Evolutionary conservation across 2,329 filamentous ascomycete species (phyloP).

Genomic region (Teratosphaeriaceae sp.): DNA sequence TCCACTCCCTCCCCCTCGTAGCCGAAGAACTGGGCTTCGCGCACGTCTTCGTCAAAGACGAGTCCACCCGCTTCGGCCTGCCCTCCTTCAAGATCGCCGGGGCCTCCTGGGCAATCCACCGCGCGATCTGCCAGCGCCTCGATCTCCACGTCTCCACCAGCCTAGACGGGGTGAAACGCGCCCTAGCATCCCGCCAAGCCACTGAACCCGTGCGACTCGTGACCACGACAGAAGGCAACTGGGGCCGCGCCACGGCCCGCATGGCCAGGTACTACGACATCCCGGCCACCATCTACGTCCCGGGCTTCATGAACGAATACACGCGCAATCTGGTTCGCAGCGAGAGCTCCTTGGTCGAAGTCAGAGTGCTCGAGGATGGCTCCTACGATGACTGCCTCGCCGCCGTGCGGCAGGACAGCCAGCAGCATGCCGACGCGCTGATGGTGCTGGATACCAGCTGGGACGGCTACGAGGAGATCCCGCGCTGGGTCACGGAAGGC

Average conservation of each 20-base stretch:
- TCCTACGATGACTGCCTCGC: slow-evolving; percentile 60
- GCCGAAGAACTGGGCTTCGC: slow-evolving; percentile 53
- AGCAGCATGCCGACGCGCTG: slow-evolving; percentile 36
- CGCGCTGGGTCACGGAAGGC: slow-evolving; percentile 69
- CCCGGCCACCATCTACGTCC: slow-evolving; percentile 55
- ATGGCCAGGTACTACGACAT: slow-evolving; percentile 58
- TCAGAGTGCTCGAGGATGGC: slow-evolving; percentile 41
- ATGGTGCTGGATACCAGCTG: slow-evolving; percentile 65
- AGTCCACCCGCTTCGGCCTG: slow-evolving; percentile 60
- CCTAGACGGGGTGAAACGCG: slow-evolving; percentile 38
- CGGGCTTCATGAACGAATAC: slow-evolving; percentile 47
- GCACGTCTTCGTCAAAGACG: slow-evolving; percentile 62
- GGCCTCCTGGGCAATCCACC: slow-evolving; percentile 65
- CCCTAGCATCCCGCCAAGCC: slow-evolving; percentile 21
- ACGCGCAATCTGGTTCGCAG: slow-evolving; percentile 50
- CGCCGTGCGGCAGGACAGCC: slow-evolving; percentile 41
- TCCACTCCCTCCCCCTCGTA: slow-evolving; percentile 48
- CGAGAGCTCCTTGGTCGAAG: slow-evolving; percentile 55
- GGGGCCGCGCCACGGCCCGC: slow-evolving; percentile 64
- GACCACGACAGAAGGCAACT: slow-evolving; percentile 69
- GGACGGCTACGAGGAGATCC: slow-evolving; percentile 59
- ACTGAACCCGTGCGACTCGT: slow-evolving; percentile 43
- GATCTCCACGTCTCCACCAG: slow-evolving; percentile 37
- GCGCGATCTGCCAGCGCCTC: slow-evolving; percentile 46
- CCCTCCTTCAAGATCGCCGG: slow-evolving; percentile 77